A percentile compares a stretch with the other conserved stretches of the same genome.
Evolutionary conservation across 768 basidiomycete species (phyloP).

Genomic region (Macrolepiota albuminosa): DNA sequence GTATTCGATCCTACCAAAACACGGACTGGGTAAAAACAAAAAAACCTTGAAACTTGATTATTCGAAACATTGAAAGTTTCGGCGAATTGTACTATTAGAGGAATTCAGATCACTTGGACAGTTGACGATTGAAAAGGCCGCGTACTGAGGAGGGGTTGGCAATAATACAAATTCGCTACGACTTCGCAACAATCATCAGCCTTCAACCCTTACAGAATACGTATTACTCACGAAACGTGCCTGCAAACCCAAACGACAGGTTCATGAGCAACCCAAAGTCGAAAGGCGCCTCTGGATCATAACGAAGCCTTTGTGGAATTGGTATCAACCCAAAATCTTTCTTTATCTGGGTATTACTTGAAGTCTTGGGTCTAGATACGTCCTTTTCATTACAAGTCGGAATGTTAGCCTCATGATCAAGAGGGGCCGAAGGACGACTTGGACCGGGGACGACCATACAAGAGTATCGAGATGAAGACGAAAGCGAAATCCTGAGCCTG

Average conservation of each 20-base stretch:
- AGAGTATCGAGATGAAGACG: not conserved
- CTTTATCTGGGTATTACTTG: not conserved
- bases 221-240: conserved; percentile 5
- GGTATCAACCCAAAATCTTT: conserved; percentile 8
- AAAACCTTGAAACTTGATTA: conserved; percentile 7
- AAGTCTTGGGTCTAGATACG: not conserved
- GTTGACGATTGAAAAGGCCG: not conserved
- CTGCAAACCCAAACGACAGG: conserved; percentile 4
- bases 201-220: not conserved
- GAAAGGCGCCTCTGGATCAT: conserved; percentile 8
- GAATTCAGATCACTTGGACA: not conserved
- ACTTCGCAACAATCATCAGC: not conserved
- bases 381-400: not conserved
- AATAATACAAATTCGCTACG: conserved; percentile 8
- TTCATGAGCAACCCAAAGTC: conserved; percentile 6
- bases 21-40: not conserved
- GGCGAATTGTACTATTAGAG: conserved; percentile 4
- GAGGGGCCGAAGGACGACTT: not conserved
- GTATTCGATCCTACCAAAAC: not conserved
- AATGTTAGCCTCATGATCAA: not conserved
- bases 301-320: conserved; percentile 7
- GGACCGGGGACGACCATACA: not conserved
- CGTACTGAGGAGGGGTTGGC: conserved; percentile 7
- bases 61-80: conserved; percentile 6
- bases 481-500: not conserved